A percentile compares a stretch with the other conserved stretches of the same genome.
Conservation (phyloP, 1,284 basidiomycete species). For the Trichosporon sp. region DNA sequence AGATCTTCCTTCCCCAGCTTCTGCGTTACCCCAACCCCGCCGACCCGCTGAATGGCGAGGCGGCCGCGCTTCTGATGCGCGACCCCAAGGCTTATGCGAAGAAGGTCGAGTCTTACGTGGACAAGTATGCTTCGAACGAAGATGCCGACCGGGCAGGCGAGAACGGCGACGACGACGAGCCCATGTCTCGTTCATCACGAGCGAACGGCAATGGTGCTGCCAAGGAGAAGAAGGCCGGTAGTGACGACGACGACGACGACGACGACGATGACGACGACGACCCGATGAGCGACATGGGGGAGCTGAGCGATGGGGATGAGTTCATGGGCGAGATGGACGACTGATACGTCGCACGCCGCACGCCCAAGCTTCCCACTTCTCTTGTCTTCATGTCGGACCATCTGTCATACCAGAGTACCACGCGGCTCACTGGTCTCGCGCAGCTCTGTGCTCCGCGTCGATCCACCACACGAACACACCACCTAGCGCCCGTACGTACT, state of each 20-base stretch:
- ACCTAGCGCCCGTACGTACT: neutral
- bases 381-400: neutral
- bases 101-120: constrained; percentile 68
- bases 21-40: constrained; percentile 96
- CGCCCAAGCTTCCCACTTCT: neutral
- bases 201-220: constrained; percentile 53
- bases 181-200: constrained; percentile 16
- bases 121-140: constrained; percentile 50
- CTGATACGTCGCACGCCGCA: constrained; percentile 10
- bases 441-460: neutral
- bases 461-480: neutral
- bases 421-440: neutral
- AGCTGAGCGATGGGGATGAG: constrained; percentile 70
- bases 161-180: constrained; percentile 45
- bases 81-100: constrained; percentile 91
- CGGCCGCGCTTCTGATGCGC: constrained; percentile 91
- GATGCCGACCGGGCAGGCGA: constrained; percentile 49
- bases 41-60: constrained; percentile 95
- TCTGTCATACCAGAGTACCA: neutral
- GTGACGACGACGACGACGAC: constrained; percentile 60
- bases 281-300: constrained; percentile 89
- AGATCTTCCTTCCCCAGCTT: constrained; percentile 94
- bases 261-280: constrained; percentile 62
- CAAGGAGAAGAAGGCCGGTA: constrained; percentile 9
- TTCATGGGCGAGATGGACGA: constrained; percentile 42